Evolutionary conservation across 352 stramenopile species (phyloP), one percentile per base, ranked within the genome.

Genomic region (Phytophthora foliorum): DNA sequence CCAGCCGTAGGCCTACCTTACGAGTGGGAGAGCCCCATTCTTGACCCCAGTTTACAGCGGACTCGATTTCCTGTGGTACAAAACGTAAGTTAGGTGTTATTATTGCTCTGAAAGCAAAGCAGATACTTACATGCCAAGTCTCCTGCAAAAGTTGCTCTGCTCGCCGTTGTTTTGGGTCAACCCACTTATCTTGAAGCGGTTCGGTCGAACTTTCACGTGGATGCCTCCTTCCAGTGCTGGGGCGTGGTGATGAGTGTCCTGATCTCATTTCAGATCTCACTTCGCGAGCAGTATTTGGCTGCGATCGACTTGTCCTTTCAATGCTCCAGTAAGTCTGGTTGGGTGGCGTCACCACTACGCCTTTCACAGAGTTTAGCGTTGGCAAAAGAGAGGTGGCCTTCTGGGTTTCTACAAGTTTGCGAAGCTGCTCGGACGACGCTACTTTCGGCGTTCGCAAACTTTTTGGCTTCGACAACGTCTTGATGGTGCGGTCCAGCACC

Each of bases 401-500:
- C 34, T 86, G 69, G 0, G 36, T 69, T 42, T 78, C 70, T 9
- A 87, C 77, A 22, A 89, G 51, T 52, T 86, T 69, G 2, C 79
- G 79, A 22, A 90, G 63, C 24, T 90, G 69, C 5, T 90, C 74
- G 6, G 79, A 84, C 13, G 78, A 88, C 13, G 74, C 63, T 6
- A 84, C 54, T 63, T 73, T 76, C 17, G 69, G 59, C 1, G 53
- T 68, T 0, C 52, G 46, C 11, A 52, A 57, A 16, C 17, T 62
- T 27, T 71, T 77, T 2, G 74, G 58, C 27, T 82, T 83, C 21
- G 68, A 72, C 44, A 91, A 54, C 41, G 80, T 54, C 36, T 77
- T 79, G 46, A 88, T 89, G 6, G 76, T 82, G 24, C 67, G 69
- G 22, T 91, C 83, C 29, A 91, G 57, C 22, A 76, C 68, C 58